Evolutionary conservation across 306 rosid species (phyloP).

Genomic region (Comarum palustre): DNA sequence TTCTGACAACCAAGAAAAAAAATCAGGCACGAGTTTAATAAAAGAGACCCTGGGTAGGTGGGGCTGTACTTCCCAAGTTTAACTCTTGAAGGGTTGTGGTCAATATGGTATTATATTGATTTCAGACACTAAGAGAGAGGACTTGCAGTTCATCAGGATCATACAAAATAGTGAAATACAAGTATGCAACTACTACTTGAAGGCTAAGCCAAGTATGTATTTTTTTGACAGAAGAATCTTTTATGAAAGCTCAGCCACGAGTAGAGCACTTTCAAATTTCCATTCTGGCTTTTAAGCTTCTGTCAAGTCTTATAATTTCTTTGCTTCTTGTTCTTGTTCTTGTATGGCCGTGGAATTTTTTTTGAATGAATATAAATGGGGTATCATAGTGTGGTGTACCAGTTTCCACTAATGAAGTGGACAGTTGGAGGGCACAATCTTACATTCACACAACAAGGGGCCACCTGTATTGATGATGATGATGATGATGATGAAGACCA

Average conservation of each 20-base stretch:
- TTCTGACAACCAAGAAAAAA: slow-evolving; percentile 49
- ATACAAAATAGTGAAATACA: not conserved
- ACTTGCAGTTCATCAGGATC: slow-evolving; percentile 11
- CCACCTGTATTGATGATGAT: slow-evolving; percentile 33
- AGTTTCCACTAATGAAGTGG: slow-evolving; percentile 32
- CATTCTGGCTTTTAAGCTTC: slow-evolving; percentile 10
- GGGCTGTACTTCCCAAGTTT: slow-evolving; percentile 41
- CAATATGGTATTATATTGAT: slow-evolving; percentile 10
- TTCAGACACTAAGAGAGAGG: not conserved
- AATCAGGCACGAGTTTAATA: slow-evolving; percentile 41
- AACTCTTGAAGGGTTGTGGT: slow-evolving; percentile 18
- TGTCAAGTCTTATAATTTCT: not conserved
- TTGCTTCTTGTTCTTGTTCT: not conserved
- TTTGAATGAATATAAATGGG: not conserved
- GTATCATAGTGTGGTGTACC: slow-evolving; percentile 5
- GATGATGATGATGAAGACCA: slow-evolving; percentile 16
- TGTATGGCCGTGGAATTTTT: not conserved
- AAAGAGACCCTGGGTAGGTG: slow-evolving; percentile 39
- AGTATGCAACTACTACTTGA: not conserved
- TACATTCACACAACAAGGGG: slow-evolving; percentile 25
- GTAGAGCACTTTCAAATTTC: slow-evolving; percentile 12
- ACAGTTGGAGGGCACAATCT: slow-evolving; percentile 25
- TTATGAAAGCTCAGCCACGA: slow-evolving; percentile 11
- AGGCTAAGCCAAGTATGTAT: slow-evolving; percentile 1
- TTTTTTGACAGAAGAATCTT: not conserved